Conservation (phyloP, 129 eudicot species). For the Helianthus tuberosus region DNA sequence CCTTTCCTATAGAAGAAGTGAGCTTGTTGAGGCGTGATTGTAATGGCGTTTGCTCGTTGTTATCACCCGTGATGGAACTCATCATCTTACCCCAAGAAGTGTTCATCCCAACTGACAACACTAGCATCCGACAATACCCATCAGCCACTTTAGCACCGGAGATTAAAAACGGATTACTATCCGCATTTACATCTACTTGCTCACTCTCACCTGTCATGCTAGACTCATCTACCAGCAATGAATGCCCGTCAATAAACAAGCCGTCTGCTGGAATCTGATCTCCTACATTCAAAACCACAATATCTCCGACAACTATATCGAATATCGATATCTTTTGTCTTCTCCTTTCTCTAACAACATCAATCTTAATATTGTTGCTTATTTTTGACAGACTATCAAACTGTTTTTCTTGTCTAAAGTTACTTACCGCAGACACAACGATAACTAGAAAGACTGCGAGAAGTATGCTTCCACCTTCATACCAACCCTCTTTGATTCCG, state of each 20-base stretch:
- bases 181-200: slow-evolving; percentile 47
- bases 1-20: slow-evolving; percentile 78
- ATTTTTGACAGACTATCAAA: slow-evolving; percentile 70
- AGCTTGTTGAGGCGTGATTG: slow-evolving; percentile 68
- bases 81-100: slow-evolving; percentile 89
- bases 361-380: slow-evolving; percentile 61
- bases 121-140: slow-evolving; percentile 72
- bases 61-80: slow-evolving; percentile 68
- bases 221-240: slow-evolving; percentile 76
- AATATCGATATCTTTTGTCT: slow-evolving; percentile 72
- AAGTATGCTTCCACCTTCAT: slow-evolving; percentile 85
- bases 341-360: slow-evolving; percentile 57
- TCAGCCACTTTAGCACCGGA: slow-evolving; percentile 88
- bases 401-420: slow-evolving; percentile 78
- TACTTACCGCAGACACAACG: slow-evolving; percentile 66
- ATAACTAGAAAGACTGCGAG: slow-evolving; percentile 79
- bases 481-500: slow-evolving; percentile 73
- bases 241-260: slow-evolving; percentile 69
- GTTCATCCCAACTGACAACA: slow-evolving; percentile 68
- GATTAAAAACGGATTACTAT: slow-evolving; percentile 58
- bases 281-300: slow-evolving; percentile 58
- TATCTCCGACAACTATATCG: slow-evolving; percentile 74
- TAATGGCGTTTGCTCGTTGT: slow-evolving; percentile 71
- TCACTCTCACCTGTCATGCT: slow-evolving; percentile 95
- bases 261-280: slow-evolving; percentile 91